Percentiles rank a stretch among this genome's conserved stretches.
Conservation (phyloP, 257 asterid species). For the Mitragyna speciosa region DNA sequence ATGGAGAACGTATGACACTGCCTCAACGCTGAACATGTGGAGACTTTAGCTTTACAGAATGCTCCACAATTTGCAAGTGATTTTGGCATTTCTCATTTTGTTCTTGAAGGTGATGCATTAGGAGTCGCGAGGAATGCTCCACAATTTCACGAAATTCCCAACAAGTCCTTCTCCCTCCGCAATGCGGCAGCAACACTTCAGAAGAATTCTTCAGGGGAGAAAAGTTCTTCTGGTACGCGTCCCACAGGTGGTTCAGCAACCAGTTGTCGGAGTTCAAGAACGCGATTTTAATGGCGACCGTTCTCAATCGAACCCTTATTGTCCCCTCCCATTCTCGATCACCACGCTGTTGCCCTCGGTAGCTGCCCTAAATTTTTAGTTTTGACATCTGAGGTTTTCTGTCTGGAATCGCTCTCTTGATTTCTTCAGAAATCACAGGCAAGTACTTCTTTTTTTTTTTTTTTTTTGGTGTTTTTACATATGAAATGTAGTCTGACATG, state of each 20-base stretch:
- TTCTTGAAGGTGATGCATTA: too few relatives aligned
- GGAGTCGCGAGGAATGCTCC: too few relatives aligned
- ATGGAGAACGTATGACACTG: too few relatives aligned
- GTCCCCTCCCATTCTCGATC: slow-evolving; percentile 93
- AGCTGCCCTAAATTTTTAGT: slow-evolving; percentile 96
- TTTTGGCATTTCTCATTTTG: too few relatives aligned
- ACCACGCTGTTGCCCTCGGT: slow-evolving; percentile 87
- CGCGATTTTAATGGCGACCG: slow-evolving; percentile 65
- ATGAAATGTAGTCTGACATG: not conserved
- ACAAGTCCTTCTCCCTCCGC: slow-evolving; percentile 9
- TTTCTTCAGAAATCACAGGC: slow-evolving; percentile 70
- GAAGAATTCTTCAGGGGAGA: slow-evolving; percentile 16
- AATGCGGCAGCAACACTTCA: slow-evolving; percentile 15
- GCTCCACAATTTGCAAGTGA: too few relatives aligned
- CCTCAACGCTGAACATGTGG: too few relatives aligned
- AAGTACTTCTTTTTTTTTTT: slow-evolving; percentile 3
- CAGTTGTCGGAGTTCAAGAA: slow-evolving; percentile 89
- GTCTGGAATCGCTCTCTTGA: slow-evolving; percentile 78
- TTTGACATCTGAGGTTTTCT: slow-evolving; percentile 56
- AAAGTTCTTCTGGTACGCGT: slow-evolving; percentile 83
- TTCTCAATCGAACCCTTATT: slow-evolving; percentile 74
- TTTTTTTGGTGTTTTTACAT: not conserved
- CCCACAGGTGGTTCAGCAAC: slow-evolving; percentile 96
- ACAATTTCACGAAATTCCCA: slow-evolving; percentile 30
- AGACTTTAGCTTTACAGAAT: too few relatives aligned